Evolutionary conservation across 1,284 basidiomycete genomes (phyloP), one percentile per base, ranked within the genome.

Genomic region (Pseudozyma sp.): DNA sequence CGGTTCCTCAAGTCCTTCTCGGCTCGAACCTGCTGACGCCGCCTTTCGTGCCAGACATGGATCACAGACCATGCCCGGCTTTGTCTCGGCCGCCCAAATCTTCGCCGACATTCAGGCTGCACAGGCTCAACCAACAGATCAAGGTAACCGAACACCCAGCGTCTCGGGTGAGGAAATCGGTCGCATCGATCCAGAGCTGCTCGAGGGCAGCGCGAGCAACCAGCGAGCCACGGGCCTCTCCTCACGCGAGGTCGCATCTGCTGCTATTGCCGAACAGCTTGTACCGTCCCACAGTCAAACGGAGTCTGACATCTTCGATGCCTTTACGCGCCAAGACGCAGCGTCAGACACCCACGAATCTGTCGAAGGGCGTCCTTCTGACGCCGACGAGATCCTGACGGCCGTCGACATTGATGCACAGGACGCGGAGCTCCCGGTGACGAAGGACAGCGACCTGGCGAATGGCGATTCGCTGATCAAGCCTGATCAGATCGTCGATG

Each of bases 41-140:
- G 54, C 59, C 14, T 66, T 55, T 42, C 67, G 67, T 40, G 60
- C 67, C 9, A 51, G 59, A 10, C 60, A 63, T n/a, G 67, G 48
- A 8, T 42, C 67, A 11, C 67, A 59, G 37, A 8, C 68, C 10
- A 51, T 62, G 51, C 54, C 70, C 9, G 70, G 70, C 51, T 73
- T 73, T 31, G 57, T 73, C 11, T 53, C 57, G 4, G 70, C 65
- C 30, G 63, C 70, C 30, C 70, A 65, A 37, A 61, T 73, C 14
- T 47, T 68, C 40, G 60, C 60, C 19, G 49, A 54, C 29, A 69
- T 69, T 17, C 52, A 64, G 30, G 53, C 56, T 35, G 44, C 45
- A 11, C 43, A 35, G 11, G 34, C 49, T 5, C 24, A 44, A 34
- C 29, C 44, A 7, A 37, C 29, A 17, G 24, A 17, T 8, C 42